These are phyloP conservation scores for Diaporthe aspalathi DNA, from an alignment of 2,329 filamentous ascomycete species.

Conservation along the genomic window DNA sequence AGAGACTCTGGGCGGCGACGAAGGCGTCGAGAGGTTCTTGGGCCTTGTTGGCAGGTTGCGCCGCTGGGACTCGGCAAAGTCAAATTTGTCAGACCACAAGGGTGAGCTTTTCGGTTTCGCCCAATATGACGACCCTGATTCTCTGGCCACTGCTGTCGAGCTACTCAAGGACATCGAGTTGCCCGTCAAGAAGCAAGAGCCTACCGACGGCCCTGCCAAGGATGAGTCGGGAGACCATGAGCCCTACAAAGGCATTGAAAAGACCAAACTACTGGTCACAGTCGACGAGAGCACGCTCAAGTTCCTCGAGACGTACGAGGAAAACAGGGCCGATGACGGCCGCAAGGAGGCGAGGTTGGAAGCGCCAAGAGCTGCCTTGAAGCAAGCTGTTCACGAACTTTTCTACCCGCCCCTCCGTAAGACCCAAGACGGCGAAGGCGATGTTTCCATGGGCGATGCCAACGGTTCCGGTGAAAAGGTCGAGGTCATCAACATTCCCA, in stretches of 20 bases:
- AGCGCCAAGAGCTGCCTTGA: constrained; percentile 74
- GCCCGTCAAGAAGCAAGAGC: constrained; percentile 79
- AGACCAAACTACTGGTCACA: constrained; percentile 76
- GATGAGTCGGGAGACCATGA: constrained; percentile 54
- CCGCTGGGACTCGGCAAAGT: constrained; percentile 83
- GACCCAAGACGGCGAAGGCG: constrained; percentile 71
- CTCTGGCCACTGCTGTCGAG: constrained; percentile 85
- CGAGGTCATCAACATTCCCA: constrained; percentile 89
- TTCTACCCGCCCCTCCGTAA: constrained; percentile 71
- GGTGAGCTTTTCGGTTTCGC: constrained; percentile 93
- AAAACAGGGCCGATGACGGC: constrained; percentile 72
- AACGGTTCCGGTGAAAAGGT: constrained; percentile 65
- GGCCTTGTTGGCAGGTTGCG: constrained; percentile 81
- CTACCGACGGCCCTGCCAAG: constrained; percentile 54
- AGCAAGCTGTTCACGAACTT: constrained; percentile 75
- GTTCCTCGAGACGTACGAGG: constrained; percentile 86
- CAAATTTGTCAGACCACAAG: constrained; percentile 74
- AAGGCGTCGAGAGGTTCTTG: constrained; percentile 82
- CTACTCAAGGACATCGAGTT: constrained; percentile 85
- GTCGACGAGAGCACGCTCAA: constrained; percentile 86
- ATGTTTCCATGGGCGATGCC: constrained; percentile 73
- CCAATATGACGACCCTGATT: constrained; percentile 92
- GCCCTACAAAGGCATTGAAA: constrained; percentile 69
- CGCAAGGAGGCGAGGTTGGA: constrained; percentile 76
- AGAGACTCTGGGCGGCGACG: constrained; percentile 79